These are phyloP conservation scores for Choricystis sp. DNA, from an alignment of 139 green algal genomes.

Conservation along the genomic window DNA sequence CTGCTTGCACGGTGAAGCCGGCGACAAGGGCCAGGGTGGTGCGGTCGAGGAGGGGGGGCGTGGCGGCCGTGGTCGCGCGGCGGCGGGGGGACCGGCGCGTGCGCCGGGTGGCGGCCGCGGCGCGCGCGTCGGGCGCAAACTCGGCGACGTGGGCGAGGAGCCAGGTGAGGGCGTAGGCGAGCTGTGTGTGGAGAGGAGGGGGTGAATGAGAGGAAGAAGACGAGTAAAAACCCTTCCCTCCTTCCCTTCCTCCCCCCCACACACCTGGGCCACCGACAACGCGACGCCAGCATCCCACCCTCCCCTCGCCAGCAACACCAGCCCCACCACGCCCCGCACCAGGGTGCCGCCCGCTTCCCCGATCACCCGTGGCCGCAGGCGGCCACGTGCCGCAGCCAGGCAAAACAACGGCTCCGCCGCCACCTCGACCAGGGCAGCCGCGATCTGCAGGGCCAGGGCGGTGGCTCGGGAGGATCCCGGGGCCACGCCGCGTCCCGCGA, in stretches of 20 bases:
- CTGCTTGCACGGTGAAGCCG: conserved; percentile 25
- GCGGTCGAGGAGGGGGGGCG: neutral
- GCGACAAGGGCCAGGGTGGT: neutral
- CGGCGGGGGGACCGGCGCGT: neutral
- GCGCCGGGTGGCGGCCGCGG: too few species aligned
- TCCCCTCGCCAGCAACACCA: conserved; percentile 25
- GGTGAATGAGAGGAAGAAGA: too few species aligned
- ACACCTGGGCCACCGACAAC: too few species aligned
- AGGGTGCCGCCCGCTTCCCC: conserved; percentile 41
- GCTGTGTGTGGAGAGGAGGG: too few species aligned
- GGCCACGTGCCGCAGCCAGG: conserved; percentile 34
- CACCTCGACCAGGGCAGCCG: conserved; percentile 47
- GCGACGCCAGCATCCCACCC: neutral
- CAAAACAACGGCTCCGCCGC: conserved; percentile 57
- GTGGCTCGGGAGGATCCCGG: neutral
- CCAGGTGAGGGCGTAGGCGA: conserved; percentile 29
- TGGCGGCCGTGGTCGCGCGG: too few species aligned
- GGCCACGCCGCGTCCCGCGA: conserved; percentile 6
- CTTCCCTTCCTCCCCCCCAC: too few species aligned
- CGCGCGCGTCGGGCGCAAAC: neutral
- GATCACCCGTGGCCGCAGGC: conserved; percentile 35
- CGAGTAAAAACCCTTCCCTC: too few species aligned
- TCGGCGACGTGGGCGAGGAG: conserved; percentile 20
- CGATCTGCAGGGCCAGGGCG: conserved; percentile 14
- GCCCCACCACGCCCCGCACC: conserved; percentile 23